Base-by-base conservation (phyloP, 106 monocot genomes). In the Dioscorea dumetorum region DNA sequence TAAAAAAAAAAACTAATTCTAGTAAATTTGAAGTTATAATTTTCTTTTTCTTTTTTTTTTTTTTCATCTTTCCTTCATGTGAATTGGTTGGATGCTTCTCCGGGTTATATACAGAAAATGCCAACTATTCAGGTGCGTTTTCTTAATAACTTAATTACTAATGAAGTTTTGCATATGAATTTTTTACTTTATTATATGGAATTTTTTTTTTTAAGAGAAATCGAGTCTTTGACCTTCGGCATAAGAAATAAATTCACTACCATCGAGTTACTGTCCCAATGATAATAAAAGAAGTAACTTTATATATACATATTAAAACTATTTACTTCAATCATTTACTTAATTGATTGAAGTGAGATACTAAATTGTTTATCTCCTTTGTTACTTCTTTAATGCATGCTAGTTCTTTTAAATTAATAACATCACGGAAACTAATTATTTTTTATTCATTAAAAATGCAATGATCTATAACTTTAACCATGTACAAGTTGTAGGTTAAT, bases 61-160 rank as follows among this genome's bases (percentile, higher is more conserved):
- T 22, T 48, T 57, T 19, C 18, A 28, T 28, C 33, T 54, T 51
- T 18, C 13, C 14, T 53, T 53, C 2, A 18, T 48, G 49, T 73
- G 64, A 65, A 24, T 59, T 12, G 24, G 61, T 59, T 12, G 24
- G 61, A 33, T 54, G 12, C 32, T 64, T 50, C 33, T 75, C 24
- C 18, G 49, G 24, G 61, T 49, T 69, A 22, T 23, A 24, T 60
- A 79, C 88, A 95, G 95, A 97, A 91, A 89, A 97, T 91, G 95
- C 95, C 95, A 58, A 92, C 95, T 8, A 97, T 97, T 66, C 91
- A 97, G 88, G 91, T 92, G 33, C 35, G 57, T 33, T 32, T 23
- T 41, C 24, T 48, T 12, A 5, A 22, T 35, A 57, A 20, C 57
- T 34, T 58, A 12, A 18, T n/a, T 48, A 23, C 58, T 20, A 17